phyloP scores from a whole-genome alignment of 768 basidiomycete species.

The Steccherinum ochraceum region DNA sequence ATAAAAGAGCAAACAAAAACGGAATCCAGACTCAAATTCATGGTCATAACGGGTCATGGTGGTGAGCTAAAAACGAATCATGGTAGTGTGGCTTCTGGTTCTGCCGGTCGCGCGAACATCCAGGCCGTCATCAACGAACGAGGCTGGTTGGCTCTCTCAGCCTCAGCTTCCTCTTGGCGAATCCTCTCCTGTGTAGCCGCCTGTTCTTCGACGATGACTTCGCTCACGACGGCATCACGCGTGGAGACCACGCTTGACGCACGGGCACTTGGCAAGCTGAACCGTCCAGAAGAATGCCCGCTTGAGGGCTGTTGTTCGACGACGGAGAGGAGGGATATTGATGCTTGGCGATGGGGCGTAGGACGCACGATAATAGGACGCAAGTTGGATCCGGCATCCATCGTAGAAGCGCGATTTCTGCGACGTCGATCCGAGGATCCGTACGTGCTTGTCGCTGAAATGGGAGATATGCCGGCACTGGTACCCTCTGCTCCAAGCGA shows the following conservation, averaged over 20 bases:
- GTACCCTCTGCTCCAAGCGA: constrained; percentile 1
- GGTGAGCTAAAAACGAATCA: not conserved
- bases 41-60: not conserved
- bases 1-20: not conserved
- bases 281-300: not conserved
- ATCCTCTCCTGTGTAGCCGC: constrained; percentile 46
- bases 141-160: constrained; percentile 34
- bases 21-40: not conserved
- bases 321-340: constrained; percentile 15
- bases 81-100: not conserved
- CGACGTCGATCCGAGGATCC: constrained; percentile 10
- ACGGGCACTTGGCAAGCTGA: constrained; percentile 12
- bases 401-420: constrained; percentile 18
- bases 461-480: constrained; percentile 6
- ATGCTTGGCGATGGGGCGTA: not conserved
- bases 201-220: constrained; percentile 67
- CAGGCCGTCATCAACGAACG: constrained; percentile 62
- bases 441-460: not conserved
- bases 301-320: constrained; percentile 2
- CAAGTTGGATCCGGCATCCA: constrained; percentile 6
- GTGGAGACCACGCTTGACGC: constrained; percentile 36
- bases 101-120: constrained; percentile 43
- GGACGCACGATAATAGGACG: not conserved
- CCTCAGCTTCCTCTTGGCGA: constrained; percentile 50
- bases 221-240: constrained; percentile 58